Base-by-base conservation (phyloP, 164 flowering plant species). In the Umbellularia californica region DNA sequence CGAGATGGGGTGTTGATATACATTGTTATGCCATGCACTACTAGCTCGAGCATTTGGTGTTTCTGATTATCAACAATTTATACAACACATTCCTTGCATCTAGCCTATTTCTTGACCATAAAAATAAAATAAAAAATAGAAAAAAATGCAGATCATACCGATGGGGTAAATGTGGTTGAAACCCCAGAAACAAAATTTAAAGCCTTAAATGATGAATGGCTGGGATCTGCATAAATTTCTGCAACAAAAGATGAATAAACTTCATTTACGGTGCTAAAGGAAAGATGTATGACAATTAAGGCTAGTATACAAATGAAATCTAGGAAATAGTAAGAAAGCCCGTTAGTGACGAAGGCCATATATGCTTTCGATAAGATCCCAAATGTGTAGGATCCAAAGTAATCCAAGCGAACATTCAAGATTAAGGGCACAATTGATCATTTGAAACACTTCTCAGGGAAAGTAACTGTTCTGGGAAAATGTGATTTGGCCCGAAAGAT, bases 141-240 rank as follows among this genome's bases (percentile, higher is more conserved):
- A 24, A 50, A 25, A 74, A 50, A 52, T 9, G 5, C 20, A 27
- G 9, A 65, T 22, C 77, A 41, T 86, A 94, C 98, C 87, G 79
- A 83, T 74, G 97, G 95, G 70, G 97, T 95, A 78, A 95, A 90
- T 74, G 96, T 93, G 63, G 91, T 85, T 66, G 82, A 70, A 75
- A 88, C 83, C 62, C 97, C 97, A 80, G 90, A 95, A 72, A 89
- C 94, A 86, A 95, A 95, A 64, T 69, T 82, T 50, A 95, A 74
- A 19, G 96, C 97, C 24, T 88, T 82, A 76, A 90, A 93, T 24
- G 97, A 90, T 72, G 94, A 85, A 82, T 95, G 85, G 72, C 66
- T 87, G 12, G 99, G 97, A 85, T 95, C 97, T 58, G 99, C 97
- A 86, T 93, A 93, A 30, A 92, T 90, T 86, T 95, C 99, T 95